These are phyloP conservation scores for Akanthomyces muscarius DNA, from an alignment of 2,329 filamentous ascomycete species.

Conservation along the genomic window DNA sequence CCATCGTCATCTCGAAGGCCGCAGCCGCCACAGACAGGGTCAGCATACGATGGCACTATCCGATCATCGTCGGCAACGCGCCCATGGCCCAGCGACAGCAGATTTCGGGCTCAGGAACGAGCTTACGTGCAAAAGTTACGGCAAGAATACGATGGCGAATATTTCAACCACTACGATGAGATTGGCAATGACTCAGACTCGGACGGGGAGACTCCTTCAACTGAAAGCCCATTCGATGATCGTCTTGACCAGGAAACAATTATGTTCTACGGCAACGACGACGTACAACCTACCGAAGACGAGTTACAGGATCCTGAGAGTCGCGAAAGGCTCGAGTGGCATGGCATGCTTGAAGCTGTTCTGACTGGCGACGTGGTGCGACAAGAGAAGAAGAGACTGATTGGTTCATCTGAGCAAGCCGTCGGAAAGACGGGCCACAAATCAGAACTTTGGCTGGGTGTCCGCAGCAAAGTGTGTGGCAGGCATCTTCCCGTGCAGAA, in stretches of 20 bases:
- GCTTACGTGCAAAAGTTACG: conserved; percentile 91
- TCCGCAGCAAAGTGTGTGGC: conserved; percentile 79
- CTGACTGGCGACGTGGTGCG: conserved; percentile 94
- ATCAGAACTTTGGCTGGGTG: conserved; percentile 80
- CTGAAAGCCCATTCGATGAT: conserved; percentile 80
- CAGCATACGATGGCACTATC: conserved; percentile 42
- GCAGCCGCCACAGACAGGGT: conserved; percentile 36
- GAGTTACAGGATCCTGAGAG: conserved; percentile 86
- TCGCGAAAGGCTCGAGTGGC: conserved; percentile 91
- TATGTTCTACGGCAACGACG: conserved; percentile 87
- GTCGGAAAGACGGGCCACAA: conserved; percentile 63
- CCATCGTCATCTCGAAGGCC: conserved; percentile 57
- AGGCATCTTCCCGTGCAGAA: conserved; percentile 79
- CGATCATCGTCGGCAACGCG: conserved; percentile 52
- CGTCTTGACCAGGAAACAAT: conserved; percentile 87
- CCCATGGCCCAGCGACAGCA: conserved; percentile 41
- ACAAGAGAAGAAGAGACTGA: conserved; percentile 94
- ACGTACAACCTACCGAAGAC: conserved; percentile 81
- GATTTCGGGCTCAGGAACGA: conserved; percentile 68
- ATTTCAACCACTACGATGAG: conserved; percentile 64
- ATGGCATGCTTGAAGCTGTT: conserved; percentile 94
- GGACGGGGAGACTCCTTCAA: conserved; percentile 85
- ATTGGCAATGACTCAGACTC: conserved; percentile 76
- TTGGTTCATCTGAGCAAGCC: conserved; percentile 65
- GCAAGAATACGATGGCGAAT: conserved; percentile 62